These are phyloP conservation scores for Candida tunisiensis DNA, from an alignment of 1,139 yeast genomes.

Conservation along the genomic window DNA sequence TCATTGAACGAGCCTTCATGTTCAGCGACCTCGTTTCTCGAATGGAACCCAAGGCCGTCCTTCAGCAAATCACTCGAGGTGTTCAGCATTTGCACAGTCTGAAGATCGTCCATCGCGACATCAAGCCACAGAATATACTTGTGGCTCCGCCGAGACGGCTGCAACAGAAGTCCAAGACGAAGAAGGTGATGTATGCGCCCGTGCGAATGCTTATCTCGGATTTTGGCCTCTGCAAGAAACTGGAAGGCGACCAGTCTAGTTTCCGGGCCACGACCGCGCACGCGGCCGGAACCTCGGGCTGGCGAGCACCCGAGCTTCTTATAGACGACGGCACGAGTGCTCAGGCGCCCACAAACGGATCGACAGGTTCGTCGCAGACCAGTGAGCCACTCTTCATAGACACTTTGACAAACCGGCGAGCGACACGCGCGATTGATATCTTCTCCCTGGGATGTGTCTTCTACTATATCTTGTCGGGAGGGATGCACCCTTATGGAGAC, in stretches of 20 bases:
- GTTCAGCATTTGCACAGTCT: conserved; percentile 74
- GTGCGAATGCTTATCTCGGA: conserved; percentile 75
- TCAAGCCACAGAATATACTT: conserved; percentile 89
- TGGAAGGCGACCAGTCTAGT: conserved; percentile 85
- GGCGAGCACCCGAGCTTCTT: conserved; percentile 93
- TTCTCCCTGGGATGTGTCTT: conserved; percentile 93
- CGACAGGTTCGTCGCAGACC: conserved; percentile 4
- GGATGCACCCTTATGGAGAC: conserved; percentile 92
- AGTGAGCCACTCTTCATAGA: conserved; percentile 21
- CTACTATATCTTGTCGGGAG: conserved; percentile 68
- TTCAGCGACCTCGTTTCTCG: conserved; percentile 15
- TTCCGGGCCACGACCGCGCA: conserved; percentile 84
- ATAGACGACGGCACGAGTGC: conserved; percentile 14
- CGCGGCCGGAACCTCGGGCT: conserved; percentile 95
- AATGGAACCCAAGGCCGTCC: conserved; percentile 32
- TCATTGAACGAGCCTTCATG: conserved; percentile 39
- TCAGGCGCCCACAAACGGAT: not conserved
- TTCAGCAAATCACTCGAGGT: conserved; percentile 73
- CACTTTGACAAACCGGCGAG: conserved; percentile 32
- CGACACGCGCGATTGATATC: conserved; percentile 85
- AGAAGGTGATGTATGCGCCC: conserved; percentile 15
- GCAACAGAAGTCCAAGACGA: conserved; percentile 8
- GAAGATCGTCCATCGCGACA: conserved; percentile 88
- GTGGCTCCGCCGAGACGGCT: conserved; percentile 48
- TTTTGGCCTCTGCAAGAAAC: conserved; percentile 84